phyloP scores from a whole-genome alignment of 495 filamentous ascomycete genomes.

The Glonium stellatum region DNA sequence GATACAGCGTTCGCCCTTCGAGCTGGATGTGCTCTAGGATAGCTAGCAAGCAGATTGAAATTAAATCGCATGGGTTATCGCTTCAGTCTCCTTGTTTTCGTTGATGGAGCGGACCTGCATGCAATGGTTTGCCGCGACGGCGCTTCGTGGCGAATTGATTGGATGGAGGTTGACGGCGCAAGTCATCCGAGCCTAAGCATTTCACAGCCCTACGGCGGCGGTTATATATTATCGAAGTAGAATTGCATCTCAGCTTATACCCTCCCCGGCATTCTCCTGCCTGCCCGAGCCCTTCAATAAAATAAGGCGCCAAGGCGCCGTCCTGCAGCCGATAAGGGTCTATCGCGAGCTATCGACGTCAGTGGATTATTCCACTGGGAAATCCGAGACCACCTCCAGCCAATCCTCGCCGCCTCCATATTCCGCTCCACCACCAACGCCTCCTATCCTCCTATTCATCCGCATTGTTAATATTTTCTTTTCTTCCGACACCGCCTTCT shows the following conservation, averaged over 20 bases:
- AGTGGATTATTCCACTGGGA: neutral
- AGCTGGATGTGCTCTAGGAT: neutral
- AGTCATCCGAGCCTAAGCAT: neutral
- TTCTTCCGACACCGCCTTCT: neutral
- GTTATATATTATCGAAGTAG: neutral
- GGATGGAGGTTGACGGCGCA: neutral
- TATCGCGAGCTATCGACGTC: neutral
- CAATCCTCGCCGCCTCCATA: neutral
- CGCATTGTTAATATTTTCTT: neutral
- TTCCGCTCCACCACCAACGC: neutral
- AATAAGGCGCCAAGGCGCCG: neutral
- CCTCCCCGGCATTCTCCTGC: neutral
- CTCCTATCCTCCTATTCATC: neutral
- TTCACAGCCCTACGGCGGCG: neutral
- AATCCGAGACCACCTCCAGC: neutral
- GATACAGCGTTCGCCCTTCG: too few relatives aligned
- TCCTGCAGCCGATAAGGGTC: neutral
- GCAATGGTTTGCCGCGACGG: neutral
- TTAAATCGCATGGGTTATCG: neutral
- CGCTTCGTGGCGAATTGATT: conserved; percentile 1
- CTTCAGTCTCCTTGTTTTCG: neutral
- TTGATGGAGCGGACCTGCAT: neutral
- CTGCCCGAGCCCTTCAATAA: neutral
- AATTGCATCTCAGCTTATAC: neutral
- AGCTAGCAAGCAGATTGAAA: neutral